Percentiles rank a stretch among this genome's conserved stretches.
Evolutionary conservation across 2,329 filamentous ascomycete species (phyloP).

Genomic region (Phaeosphaeriaceae sp.): DNA sequence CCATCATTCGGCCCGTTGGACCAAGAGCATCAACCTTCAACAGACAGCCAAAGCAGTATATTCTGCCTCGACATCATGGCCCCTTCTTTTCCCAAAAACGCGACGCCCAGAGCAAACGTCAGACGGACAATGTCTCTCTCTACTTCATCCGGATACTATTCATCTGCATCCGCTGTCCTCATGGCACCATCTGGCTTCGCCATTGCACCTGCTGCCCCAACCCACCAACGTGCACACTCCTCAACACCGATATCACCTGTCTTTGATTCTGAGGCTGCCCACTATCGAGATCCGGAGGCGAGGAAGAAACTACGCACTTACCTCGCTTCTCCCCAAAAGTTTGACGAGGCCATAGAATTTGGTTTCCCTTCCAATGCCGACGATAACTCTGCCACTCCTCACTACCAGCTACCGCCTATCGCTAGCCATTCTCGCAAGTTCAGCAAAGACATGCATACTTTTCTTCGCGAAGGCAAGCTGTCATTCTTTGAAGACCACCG

Average conservation of each 20-base stretch:
- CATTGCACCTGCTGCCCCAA: conserved; percentile 36
- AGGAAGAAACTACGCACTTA: conserved; percentile 85
- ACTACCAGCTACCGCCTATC: conserved; percentile 43
- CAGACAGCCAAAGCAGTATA: conserved; percentile 27
- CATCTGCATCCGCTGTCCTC: conserved; percentile 52
- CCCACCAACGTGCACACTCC: conserved; percentile 41
- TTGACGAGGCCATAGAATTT: conserved; percentile 93
- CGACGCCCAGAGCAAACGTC: conserved; percentile 17
- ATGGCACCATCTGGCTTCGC: conserved; percentile 49
- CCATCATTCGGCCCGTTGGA: conserved; percentile 12
- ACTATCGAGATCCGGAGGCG: conserved; percentile 91
- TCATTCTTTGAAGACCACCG: conserved; percentile 48
- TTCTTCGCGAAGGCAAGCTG: conserved; percentile 63
- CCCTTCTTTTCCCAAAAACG: conserved; percentile 26
- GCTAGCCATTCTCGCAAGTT: conserved; percentile 48
- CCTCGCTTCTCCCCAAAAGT: conserved; percentile 88
- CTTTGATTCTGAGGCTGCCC: conserved; percentile 73
- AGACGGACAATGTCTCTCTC: conserved; percentile 75
- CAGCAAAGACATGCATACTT: conserved; percentile 63
- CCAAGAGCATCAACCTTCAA: conserved; percentile 18
- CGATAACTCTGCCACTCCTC: conserved; percentile 25
- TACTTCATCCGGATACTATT: conserved; percentile 66
- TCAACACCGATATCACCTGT: conserved; percentile 33
- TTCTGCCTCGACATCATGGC: conserved; percentile 37
- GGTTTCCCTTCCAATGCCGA: conserved; percentile 73